Base-by-base conservation (phyloP, 1,139 yeast species). In the Starmera stellimalicola region DNA sequence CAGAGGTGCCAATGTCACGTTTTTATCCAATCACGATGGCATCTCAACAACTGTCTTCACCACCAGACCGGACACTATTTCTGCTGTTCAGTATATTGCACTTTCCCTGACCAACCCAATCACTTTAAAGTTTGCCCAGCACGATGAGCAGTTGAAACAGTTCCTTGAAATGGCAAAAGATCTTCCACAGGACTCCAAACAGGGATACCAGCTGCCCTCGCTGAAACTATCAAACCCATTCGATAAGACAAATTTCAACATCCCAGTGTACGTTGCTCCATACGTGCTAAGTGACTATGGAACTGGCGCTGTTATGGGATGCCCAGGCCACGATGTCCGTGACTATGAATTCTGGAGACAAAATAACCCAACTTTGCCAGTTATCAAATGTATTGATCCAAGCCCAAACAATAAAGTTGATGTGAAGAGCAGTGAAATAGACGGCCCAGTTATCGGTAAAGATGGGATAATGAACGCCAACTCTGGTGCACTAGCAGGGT, bases 231-330 rank as follows among this genome's bases (percentile, higher is more conserved):
- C 68, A 0, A 68, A 83, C 41, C 98, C 97, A 1, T 55, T 88
- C 2, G 52, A 53, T 2, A 32, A 39, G 14, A 41, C 42, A 1
- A 38, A 40, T 1, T 44, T 40, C 19, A 61, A 68, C 33, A 43
- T 88, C 6, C 96, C 96, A 0, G 75, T 91, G 0, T 91, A 73
- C 60, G 88, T 70, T 3, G 95, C 97, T 0, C 95, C 96, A 0
- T 91, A 87, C 55, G 97, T 91, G 1, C 55, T 88, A 26, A 76
- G 82, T 5, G 63, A 70, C 5, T 88, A 88, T 51, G 97, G 96
- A 0, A 73, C 73, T 41, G 95, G 95, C 30, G 94, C 95, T 1
- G 97, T 91, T 1, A 88, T 91, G 97, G 98, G 98, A 1, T 84
- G 94, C 48, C 98, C 98, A 2, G 95, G 81, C 0, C 97, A 88